phyloP scores from a whole-genome alignment of 805 yeast genomes.

The Yarrowia sp. region DNA sequence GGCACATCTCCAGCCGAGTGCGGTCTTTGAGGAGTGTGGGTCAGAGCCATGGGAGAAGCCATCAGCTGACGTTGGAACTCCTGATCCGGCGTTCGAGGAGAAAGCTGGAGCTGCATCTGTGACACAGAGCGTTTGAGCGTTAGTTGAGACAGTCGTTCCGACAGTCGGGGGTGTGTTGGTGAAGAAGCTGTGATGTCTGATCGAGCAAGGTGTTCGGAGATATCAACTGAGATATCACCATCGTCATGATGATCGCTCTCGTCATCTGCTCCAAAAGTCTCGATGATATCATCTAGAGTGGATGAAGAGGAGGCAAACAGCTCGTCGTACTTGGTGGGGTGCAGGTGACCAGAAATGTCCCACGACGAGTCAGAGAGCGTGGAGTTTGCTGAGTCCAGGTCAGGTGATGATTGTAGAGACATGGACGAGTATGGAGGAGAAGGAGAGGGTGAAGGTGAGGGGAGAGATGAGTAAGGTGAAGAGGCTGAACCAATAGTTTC shows the following conservation, averaged over 20 bases:
- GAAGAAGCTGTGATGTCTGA: neutral
- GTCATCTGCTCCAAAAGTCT: conserved; percentile 30
- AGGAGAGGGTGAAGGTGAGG: neutral
- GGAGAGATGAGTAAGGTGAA: conserved; percentile 4
- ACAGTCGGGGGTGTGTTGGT: neutral
- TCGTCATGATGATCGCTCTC: neutral
- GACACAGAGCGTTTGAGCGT: conserved; percentile 2
- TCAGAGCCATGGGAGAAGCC: neutral
- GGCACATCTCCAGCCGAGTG: conserved; percentile 1
- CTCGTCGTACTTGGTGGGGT: conserved; percentile 9
- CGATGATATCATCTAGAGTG: conserved; percentile 34
- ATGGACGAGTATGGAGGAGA: conserved; percentile 16
- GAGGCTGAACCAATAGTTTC: neutral
- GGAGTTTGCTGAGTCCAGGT: conserved; percentile 20
- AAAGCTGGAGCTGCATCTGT: conserved; percentile 12
- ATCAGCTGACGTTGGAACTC: conserved; percentile 17
- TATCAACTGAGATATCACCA: conserved; percentile 10
- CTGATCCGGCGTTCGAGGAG: conserved; percentile 12
- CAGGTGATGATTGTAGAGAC: conserved; percentile 8
- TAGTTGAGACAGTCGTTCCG: conserved; percentile 2
- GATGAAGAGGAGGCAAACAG: conserved; percentile 33
- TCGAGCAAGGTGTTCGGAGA: conserved; percentile 12
- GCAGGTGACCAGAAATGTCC: conserved; percentile 9
- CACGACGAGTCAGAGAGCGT: conserved; percentile 17
- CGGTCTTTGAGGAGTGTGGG: neutral